Percentiles rank a stretch among this genome's conserved stretches.
Conservation (phyloP, 306 rosid species). For the Oemleria cerasiformis region DNA sequence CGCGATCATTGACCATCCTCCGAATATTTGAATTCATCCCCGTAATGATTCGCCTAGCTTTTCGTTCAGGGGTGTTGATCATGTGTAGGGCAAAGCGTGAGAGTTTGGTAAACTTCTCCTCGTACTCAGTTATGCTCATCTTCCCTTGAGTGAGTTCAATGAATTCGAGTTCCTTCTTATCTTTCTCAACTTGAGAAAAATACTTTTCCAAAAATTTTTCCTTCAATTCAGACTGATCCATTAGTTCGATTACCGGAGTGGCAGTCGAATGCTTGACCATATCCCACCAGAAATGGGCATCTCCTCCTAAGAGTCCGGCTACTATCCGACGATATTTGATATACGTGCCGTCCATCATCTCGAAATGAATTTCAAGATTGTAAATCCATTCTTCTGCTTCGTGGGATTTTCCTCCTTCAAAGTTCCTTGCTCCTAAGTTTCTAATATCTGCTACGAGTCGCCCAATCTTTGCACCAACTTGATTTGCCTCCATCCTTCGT, state of each 20-base stretch:
- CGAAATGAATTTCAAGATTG: not conserved
- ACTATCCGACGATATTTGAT: not conserved
- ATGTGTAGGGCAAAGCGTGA: too few species aligned
- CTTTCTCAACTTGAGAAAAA: too few species aligned
- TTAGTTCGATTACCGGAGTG: not conserved
- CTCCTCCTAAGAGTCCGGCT: too few species aligned
- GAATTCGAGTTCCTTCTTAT: not conserved
- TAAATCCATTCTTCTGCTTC: not conserved
- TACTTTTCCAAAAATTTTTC: not conserved
- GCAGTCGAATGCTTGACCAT: not conserved
- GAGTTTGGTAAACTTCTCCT: not conserved
- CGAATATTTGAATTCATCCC: not conserved
- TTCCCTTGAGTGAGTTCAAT: too few species aligned
- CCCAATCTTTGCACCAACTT: not conserved
- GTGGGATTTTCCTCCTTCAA: not conserved
- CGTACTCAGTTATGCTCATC: not conserved
- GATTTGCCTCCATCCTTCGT: not conserved
- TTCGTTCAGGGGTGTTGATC: not conserved
- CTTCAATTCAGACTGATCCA: not conserved
- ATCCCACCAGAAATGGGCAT: not conserved
- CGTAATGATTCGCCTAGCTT: not conserved
- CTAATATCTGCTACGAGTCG: not conserved
- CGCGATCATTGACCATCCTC: not conserved
- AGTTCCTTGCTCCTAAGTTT: not conserved
- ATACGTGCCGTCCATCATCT: not conserved